These are phyloP conservation scores for Boletus speciosus DNA, from an alignment of 768 basidiomycete genomes.

Conservation along the genomic window DNA sequence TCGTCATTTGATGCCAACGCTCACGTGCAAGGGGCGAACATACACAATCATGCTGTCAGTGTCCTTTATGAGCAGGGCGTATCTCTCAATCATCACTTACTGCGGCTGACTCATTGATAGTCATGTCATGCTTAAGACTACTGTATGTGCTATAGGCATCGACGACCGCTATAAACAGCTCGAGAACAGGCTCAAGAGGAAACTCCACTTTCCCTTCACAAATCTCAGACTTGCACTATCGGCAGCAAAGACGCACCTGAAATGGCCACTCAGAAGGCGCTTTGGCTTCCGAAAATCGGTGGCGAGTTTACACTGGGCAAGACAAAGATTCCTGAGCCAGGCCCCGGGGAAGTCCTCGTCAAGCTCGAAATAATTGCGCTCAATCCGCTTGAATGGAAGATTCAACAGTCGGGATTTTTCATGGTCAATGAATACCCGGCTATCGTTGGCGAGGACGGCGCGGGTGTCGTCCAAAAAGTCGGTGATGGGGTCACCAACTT, in stretches of 20 bases:
- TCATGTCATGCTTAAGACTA: neutral
- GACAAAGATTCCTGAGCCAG: conserved; percentile 33
- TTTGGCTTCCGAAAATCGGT: conserved; percentile 18
- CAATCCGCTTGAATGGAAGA: conserved; percentile 42
- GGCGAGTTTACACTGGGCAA: conserved; percentile 6
- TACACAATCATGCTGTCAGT: too few relatives aligned
- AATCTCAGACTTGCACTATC: too few relatives aligned
- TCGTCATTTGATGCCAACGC: too few relatives aligned
- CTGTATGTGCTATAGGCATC: neutral
- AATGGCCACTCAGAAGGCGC: conserved; percentile 14
- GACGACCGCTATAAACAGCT: neutral
- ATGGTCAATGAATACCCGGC: conserved; percentile 35
- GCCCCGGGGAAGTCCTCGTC: conserved; percentile 41
- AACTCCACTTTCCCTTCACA: neutral
- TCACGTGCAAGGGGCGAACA: too few relatives aligned
- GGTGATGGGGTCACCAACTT: conserved; percentile 35
- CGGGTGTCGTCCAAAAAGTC: conserved; percentile 36
- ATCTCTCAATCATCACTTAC: neutral
- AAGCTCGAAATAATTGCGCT: conserved; percentile 38
- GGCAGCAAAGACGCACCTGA: neutral
- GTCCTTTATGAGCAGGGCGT: too few relatives aligned
- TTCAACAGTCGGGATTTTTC: conserved; percentile 2
- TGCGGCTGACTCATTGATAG: neutral
- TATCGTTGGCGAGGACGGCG: conserved; percentile 36
- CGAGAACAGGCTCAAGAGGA: neutral